phyloP scores from a whole-genome alignment of 2,329 filamentous ascomycete genomes.

The Penicillium polonicum region DNA sequence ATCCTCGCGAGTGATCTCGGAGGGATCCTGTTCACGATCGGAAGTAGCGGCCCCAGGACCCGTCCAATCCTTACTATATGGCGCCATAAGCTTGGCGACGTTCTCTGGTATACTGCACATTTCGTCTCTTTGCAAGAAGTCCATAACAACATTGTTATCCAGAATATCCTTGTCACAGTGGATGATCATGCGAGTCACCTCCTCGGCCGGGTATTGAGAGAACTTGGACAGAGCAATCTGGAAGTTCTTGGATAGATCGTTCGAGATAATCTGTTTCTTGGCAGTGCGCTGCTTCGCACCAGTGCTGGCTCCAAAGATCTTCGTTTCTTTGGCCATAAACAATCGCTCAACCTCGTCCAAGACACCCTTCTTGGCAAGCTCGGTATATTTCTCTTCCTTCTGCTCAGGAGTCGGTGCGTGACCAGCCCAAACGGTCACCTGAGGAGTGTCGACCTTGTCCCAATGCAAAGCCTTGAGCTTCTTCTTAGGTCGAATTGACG shows the following conservation, averaged over 20 bases:
- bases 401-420: constrained; percentile 83
- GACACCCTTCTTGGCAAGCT: constrained; percentile 90
- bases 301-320: constrained; percentile 69
- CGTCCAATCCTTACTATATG: constrained; percentile 96
- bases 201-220: constrained; percentile 78
- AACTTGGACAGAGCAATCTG: constrained; percentile 94
- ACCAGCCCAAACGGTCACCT: constrained; percentile 88
- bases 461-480: constrained; percentile 99
- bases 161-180: constrained; percentile 89
- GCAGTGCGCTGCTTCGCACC: constrained; percentile 74
- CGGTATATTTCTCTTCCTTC: constrained; percentile 92
- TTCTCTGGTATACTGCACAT: constrained; percentile 92
- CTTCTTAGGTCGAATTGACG: constrained; percentile 90
- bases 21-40: constrained; percentile 78
- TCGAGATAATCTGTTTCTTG: constrained; percentile 95
- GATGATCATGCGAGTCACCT: constrained; percentile 88
- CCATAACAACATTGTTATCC: constrained; percentile 90
- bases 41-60: constrained; percentile 77
- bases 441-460: constrained; percentile 94
- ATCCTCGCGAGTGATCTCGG: constrained; percentile 87
- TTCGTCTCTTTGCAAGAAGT: constrained; percentile 90
- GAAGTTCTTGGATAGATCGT: constrained; percentile 83
- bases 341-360: constrained; percentile 96
- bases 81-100: constrained; percentile 83
- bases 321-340: constrained; percentile 96